Percentiles rank a stretch among this genome's conserved stretches.
Evolutionary conservation across 768 basidiomycete genomes (phyloP).

Genomic region (Tephrocybe sp.): DNA sequence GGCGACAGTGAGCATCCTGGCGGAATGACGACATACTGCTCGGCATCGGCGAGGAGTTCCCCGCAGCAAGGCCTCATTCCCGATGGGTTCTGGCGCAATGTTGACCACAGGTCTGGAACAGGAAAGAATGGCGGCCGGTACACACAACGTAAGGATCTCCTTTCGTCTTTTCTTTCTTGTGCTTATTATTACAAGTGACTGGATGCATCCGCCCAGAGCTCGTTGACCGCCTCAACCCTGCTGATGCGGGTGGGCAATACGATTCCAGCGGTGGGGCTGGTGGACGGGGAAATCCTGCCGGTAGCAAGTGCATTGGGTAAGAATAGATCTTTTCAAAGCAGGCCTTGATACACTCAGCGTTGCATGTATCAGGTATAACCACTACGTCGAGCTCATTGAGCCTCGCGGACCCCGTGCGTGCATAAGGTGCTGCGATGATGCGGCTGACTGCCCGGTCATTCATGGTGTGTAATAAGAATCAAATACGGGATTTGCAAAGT

Average conservation of each 20-base stretch:
- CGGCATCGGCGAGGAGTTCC: constrained; percentile 38
- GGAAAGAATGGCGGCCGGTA: constrained; percentile 40
- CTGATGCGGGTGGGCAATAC: constrained; percentile 57
- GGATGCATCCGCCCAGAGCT: constrained; percentile 50
- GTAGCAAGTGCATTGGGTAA: constrained; percentile 51
- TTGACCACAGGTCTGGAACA: constrained; percentile 41
- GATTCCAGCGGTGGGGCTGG: constrained; percentile 54
- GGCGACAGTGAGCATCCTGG: constrained; percentile 54
- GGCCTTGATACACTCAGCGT: constrained; percentile 38
- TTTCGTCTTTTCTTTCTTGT: background rate
- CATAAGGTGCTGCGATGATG: constrained; percentile 57
- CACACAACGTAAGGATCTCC: constrained; percentile 40
- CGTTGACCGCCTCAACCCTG: constrained; percentile 43
- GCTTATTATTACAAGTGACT: constrained; percentile 37
- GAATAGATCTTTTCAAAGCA: background rate
- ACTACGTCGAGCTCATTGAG: constrained; percentile 61
- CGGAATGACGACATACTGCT: constrained; percentile 55
- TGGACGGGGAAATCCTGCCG: constrained; percentile 50
- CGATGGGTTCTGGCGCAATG: constrained; percentile 48
- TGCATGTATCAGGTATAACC: constrained; percentile 41
- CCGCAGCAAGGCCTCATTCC: constrained; percentile 45
- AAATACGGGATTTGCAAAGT: background rate
- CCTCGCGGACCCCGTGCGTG: constrained; percentile 51
- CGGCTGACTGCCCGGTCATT: constrained; percentile 49
- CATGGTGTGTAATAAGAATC: constrained; percentile 32